phyloP scores from a whole-genome alignment of 805 yeast species.

The Hanseniaspora occidentalis region DNA sequence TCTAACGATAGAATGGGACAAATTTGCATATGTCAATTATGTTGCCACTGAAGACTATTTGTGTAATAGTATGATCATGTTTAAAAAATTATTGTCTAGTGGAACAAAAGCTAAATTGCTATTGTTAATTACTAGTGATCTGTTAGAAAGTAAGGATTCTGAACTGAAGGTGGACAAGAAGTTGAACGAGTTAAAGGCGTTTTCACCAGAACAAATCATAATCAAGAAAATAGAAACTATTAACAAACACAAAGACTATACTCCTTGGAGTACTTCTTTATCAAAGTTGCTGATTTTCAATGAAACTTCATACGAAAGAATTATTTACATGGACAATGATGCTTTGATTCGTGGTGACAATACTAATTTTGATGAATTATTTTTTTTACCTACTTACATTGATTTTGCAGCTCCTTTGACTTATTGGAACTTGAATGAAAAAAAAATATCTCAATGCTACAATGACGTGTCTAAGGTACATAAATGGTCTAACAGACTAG shows the following conservation, averaged over 20 bases:
- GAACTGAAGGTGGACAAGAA: background rate
- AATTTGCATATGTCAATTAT: conserved; percentile 46
- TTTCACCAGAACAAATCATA: conserved; percentile 14
- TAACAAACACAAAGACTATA: conserved; percentile 15
- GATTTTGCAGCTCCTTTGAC: conserved; percentile 35
- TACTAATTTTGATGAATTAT: conserved; percentile 36
- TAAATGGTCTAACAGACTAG: conserved; percentile 11
- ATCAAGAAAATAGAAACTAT: conserved; percentile 16
- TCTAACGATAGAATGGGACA: conserved; percentile 27
- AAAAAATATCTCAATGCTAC: conserved; percentile 14
- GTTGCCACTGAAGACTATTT: conserved; percentile 42
- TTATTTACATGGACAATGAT: conserved; percentile 50
- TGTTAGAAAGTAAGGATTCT: conserved; percentile 15
- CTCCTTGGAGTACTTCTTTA: conserved; percentile 38
- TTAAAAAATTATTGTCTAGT: conserved; percentile 27
- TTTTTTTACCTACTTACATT: conserved; percentile 34
- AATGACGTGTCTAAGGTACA: conserved; percentile 12
- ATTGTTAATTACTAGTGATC: conserved; percentile 27
- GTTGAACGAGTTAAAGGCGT: background rate
- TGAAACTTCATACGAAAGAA: conserved; percentile 35
- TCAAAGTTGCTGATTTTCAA: conserved; percentile 44
- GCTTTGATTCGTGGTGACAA: conserved; percentile 24
- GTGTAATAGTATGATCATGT: conserved; percentile 39
- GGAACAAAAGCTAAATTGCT: conserved; percentile 35
- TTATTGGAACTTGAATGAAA: conserved; percentile 26